Percentiles rank a stretch among this genome's conserved stretches.
Conservation (phyloP, 2,329 filamentous ascomycete genomes). For the Pyricularia grisea region DNA sequence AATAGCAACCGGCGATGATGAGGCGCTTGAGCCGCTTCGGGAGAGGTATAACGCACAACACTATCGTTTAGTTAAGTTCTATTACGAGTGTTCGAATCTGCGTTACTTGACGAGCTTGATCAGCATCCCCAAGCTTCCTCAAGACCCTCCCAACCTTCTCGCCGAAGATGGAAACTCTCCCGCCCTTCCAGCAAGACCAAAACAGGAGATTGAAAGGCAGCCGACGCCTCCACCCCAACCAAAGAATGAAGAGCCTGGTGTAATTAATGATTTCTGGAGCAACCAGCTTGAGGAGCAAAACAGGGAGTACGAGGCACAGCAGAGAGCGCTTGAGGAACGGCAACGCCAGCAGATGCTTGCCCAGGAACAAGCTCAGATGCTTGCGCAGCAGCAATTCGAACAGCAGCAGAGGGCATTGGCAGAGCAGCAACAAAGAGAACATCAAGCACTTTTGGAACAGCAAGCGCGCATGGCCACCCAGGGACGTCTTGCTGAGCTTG, state of each 20-base stretch:
- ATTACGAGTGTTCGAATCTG: slow-evolving; percentile 97
- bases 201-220: slow-evolving; percentile 58
- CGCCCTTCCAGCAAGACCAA: slow-evolving; percentile 72
- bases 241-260: slow-evolving; percentile 73
- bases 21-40: slow-evolving; percentile 80
- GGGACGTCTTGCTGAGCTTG: slow-evolving; percentile 87
- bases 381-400: slow-evolving; percentile 91
- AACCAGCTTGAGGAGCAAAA: slow-evolving; percentile 85
- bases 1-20: slow-evolving; percentile 79
- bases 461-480: slow-evolving; percentile 92
- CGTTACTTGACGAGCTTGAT: slow-evolving; percentile 95
- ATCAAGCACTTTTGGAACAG: slow-evolving; percentile 80
- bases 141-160: slow-evolving; percentile 84
- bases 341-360: slow-evolving; percentile 72
- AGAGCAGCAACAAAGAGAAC: slow-evolving; percentile 83
- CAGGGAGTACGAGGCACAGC: slow-evolving; percentile 90
- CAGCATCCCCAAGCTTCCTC: slow-evolving; percentile 88
- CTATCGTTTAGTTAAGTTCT: slow-evolving; percentile 93
- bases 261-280: slow-evolving; percentile 98
- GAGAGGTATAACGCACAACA: slow-evolving; percentile 91
- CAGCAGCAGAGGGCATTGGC: slow-evolving; percentile 82
- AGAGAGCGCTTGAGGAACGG: slow-evolving; percentile 77
- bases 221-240: slow-evolving; percentile 61
- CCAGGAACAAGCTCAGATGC: slow-evolving; percentile 73
- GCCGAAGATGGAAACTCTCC: slow-evolving; percentile 78